These are phyloP conservation scores for Pleurotus citrinopileatus DNA, from an alignment of 768 basidiomycete species.

Conservation along the genomic window DNA sequence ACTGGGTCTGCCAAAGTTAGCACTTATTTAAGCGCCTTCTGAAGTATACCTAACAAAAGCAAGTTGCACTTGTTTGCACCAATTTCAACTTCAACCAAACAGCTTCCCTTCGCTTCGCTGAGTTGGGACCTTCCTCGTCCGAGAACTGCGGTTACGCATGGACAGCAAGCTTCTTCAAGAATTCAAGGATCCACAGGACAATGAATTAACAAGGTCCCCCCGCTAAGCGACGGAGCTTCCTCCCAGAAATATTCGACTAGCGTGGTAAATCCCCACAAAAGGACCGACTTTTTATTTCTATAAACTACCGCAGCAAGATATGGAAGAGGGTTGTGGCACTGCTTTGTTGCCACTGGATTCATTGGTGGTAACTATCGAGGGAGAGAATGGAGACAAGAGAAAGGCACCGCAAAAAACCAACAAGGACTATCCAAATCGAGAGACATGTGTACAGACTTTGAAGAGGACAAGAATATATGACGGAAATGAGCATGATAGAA, in stretches of 20 bases:
- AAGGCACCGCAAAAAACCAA: not conserved
- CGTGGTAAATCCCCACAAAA: not conserved
- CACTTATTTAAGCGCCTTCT: too few species aligned
- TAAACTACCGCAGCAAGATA: not conserved
- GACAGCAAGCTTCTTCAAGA: not conserved
- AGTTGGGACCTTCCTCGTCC: constrained; percentile 5
- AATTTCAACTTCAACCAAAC: too few species aligned
- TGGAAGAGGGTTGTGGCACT: too few species aligned
- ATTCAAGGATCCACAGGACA: not conserved
- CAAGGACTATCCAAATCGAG: constrained; percentile 9
- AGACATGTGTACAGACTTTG: constrained; percentile 7
- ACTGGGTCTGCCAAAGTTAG: too few species aligned
- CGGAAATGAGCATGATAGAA: constrained; percentile 11
- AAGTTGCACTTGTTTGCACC: too few species aligned
- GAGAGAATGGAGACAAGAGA: not conserved
- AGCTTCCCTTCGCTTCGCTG: constrained; percentile 2
- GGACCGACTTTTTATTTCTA: not conserved
- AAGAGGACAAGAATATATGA: constrained; percentile 6
- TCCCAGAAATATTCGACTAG: not conserved
- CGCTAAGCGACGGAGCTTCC: not conserved
- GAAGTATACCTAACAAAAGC: too few species aligned
- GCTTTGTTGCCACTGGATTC: not conserved
- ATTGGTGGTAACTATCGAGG: not conserved
- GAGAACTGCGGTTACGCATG: not conserved
- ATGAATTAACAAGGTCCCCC: not conserved